Evolutionary conservation across 2,329 filamentous ascomycete species (phyloP).

Genomic region (Aspergillus flavus): DNA sequence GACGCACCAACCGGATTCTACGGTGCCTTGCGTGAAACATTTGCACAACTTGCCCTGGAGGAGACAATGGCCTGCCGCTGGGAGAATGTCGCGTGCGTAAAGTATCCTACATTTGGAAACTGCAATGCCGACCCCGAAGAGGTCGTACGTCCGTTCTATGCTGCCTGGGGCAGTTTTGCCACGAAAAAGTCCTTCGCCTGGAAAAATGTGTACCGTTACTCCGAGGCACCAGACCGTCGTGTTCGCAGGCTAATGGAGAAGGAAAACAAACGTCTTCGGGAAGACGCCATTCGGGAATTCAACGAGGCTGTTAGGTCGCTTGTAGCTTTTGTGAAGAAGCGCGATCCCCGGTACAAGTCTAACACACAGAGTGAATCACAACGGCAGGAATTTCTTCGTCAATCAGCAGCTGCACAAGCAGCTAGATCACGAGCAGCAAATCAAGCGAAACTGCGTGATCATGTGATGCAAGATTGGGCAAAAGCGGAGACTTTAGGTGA

Average conservation of each 20-base stretch:
- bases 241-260: conserved; percentile 88
- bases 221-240: conserved; percentile 84
- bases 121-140: conserved; percentile 75
- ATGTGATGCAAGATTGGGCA: conserved; percentile 74
- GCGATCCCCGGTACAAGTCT: conserved; percentile 80
- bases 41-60: conserved; percentile 77
- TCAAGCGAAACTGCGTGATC: conserved; percentile 68
- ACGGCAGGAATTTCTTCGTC: conserved; percentile 74
- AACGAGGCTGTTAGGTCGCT: conserved; percentile 89
- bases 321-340: conserved; percentile 84
- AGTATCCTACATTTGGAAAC: conserved; percentile 82
- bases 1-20: conserved; percentile 84
- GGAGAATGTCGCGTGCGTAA: conserved; percentile 60
- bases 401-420: conserved; percentile 80
- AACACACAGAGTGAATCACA: conserved; percentile 79
- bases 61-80: conserved; percentile 75
- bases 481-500: conserved; percentile 59
- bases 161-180: conserved; percentile 75
- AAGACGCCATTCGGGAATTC: conserved; percentile 82
- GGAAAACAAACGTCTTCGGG: conserved; percentile 82
- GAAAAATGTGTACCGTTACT: conserved; percentile 81
- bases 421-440: conserved; percentile 80
- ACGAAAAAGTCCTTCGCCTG: conserved; percentile 87
- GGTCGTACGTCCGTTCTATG: conserved; percentile 79
- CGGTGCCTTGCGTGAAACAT: conserved; percentile 73